Percentiles rank a stretch among this genome's conserved stretches.
phyloP scores from a whole-genome alignment of 2,329 filamentous ascomycete genomes.

The Beauveria brongniartii region DNA sequence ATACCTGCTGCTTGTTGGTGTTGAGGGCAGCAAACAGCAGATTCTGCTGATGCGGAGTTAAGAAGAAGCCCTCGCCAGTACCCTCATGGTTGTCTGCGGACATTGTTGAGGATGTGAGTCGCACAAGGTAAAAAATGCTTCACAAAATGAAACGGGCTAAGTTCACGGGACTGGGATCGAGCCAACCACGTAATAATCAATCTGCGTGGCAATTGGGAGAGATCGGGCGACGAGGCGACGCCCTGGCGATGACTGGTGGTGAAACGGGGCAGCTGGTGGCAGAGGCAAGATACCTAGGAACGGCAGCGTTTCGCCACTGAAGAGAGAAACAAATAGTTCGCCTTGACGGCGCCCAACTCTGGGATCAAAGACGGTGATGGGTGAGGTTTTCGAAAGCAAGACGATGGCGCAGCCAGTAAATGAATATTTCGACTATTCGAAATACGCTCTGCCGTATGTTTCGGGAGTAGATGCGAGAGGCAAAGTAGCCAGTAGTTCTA shows the following conservation, averaged over 20 bases:
- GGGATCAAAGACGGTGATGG: neutral
- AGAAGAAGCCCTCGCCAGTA: constrained; percentile 48
- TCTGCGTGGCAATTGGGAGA: neutral
- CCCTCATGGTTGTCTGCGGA: constrained; percentile 35
- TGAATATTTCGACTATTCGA: neutral
- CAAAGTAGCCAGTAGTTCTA: constrained; percentile 1
- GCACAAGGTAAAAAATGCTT: neutral
- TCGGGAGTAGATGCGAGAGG: constrained; percentile 7
- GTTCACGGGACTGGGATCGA: neutral
- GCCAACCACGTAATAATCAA: neutral
- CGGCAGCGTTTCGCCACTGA: neutral
- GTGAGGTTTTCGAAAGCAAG: neutral
- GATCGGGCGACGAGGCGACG: neutral
- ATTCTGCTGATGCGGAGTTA: constrained; percentile 69
- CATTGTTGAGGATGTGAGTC: constrained; percentile 27
- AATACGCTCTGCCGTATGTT: neutral
- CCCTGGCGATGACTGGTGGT: constrained; percentile 6
- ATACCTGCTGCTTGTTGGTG: constrained; percentile 47
- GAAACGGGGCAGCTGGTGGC: constrained; percentile 5
- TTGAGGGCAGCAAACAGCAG: constrained; percentile 69
- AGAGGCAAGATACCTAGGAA: neutral
- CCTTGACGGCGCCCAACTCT: constrained; percentile 8
- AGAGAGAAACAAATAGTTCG: neutral
- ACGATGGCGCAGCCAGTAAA: neutral
- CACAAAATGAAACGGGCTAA: neutral